Conservation (phyloP, 2,329 filamentous ascomycete genomes). For the Talaromyces amestolkiae region DNA sequence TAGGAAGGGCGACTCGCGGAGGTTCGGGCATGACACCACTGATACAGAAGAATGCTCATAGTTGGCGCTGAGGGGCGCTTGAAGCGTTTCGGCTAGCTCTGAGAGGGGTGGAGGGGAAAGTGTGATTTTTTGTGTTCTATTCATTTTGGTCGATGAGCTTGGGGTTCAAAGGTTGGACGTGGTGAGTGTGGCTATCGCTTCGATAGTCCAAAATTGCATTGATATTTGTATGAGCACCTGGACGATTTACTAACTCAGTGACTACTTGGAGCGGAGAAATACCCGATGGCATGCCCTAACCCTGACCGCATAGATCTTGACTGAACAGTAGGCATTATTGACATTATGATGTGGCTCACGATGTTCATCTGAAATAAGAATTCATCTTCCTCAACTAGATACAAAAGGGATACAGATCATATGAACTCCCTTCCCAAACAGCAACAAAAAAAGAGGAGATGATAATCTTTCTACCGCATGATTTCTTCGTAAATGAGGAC, state of each 20-base stretch:
- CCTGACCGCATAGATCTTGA: background rate
- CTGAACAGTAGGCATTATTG: background rate
- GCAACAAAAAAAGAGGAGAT: constrained; percentile 3
- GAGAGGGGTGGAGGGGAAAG: background rate
- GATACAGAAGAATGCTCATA: background rate
- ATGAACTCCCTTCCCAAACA: constrained; percentile 4
- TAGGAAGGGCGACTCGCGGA: background rate
- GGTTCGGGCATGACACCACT: background rate
- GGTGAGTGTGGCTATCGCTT: too few species aligned
- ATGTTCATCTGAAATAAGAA: background rate
- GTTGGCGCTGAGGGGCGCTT: background rate
- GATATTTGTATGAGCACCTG: too few species aligned
- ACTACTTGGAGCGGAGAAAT: background rate
- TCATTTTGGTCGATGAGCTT: background rate
- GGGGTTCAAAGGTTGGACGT: too few species aligned
- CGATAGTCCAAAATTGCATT: too few species aligned
- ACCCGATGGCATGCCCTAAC: background rate
- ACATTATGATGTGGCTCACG: background rate
- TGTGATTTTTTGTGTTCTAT: background rate
- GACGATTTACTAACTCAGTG: too few species aligned
- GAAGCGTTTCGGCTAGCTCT: constrained; percentile 1
- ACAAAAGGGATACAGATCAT: constrained; percentile 7
- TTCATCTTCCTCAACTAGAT: constrained; percentile 8
- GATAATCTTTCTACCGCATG: constrained; percentile 57
- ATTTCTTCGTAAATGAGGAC: constrained; percentile 94